Percentiles rank a stretch among this genome's conserved stretches.
phyloP scores from a whole-genome alignment of 2,329 filamentous ascomycete species.

The Neoascochyta sp. region DNA sequence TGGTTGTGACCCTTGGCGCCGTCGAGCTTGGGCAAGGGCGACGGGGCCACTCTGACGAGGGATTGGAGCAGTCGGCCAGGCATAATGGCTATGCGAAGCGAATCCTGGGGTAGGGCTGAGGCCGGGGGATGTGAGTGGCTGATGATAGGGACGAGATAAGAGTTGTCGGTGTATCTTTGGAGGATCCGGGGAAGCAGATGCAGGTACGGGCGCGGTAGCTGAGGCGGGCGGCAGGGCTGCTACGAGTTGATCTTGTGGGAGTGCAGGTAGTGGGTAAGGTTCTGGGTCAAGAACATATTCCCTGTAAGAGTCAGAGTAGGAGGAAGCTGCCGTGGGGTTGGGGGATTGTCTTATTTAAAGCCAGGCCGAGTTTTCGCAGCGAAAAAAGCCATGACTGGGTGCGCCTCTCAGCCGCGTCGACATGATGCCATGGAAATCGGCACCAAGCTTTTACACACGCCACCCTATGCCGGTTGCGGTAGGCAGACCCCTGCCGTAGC shows the following conservation, averaged over 20 bases:
- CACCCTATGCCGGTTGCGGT: slow-evolving; percentile 18
- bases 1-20: slow-evolving; percentile 17
- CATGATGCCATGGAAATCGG: slow-evolving; percentile 28
- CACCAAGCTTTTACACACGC: slow-evolving; percentile 23
- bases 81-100: slow-evolving; percentile 30
- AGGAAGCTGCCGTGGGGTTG: slow-evolving; percentile 4
- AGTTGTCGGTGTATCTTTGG: slow-evolving; percentile 4
- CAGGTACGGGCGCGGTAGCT: slow-evolving; percentile 12
- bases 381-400: slow-evolving; percentile 32
- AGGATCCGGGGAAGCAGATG: slow-evolving; percentile 15
- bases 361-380: slow-evolving; percentile 24
- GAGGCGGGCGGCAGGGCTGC: slow-evolving; percentile 9
- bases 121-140: slow-evolving; percentile 16
- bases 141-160: too few species aligned
- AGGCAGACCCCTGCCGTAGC: slow-evolving; percentile 17
- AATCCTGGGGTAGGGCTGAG: slow-evolving; percentile 30
- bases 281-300: slow-evolving; percentile 35
- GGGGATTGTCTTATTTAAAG: too few species aligned
- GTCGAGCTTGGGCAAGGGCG: slow-evolving; percentile 31
- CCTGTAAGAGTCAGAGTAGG: slow-evolving; percentile 8
- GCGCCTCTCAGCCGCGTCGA: slow-evolving; percentile 11
- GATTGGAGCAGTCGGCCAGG: slow-evolving; percentile 35
- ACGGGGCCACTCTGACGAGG: slow-evolving; percentile 31
- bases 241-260: slow-evolving; percentile 36
- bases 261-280: slow-evolving; percentile 29